These are phyloP conservation scores for Hyphopichia wangnamkhiaoensis DNA, from an alignment of 1,139 yeast genomes.

Conservation along the genomic window DNA sequence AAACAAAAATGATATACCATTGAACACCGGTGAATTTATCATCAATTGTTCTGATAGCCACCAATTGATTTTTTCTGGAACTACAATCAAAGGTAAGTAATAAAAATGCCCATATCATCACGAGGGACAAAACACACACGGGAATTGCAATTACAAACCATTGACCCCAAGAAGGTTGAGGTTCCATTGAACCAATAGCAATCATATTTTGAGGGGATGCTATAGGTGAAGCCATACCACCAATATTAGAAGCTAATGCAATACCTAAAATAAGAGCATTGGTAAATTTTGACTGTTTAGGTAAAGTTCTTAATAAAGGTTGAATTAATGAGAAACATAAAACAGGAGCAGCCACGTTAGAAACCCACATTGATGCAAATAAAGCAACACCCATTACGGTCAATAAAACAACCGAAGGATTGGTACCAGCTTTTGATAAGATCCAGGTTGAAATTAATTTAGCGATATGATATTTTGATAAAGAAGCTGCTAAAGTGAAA, in stretches of 20 bases:
- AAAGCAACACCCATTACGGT: slow-evolving; percentile 69
- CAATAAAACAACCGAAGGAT: slow-evolving; percentile 61
- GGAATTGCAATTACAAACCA: slow-evolving; percentile 74
- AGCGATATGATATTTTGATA: slow-evolving; percentile 71
- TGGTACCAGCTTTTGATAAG: slow-evolving; percentile 63
- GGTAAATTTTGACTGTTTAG: slow-evolving; percentile 61
- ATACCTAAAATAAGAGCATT: slow-evolving; percentile 69
- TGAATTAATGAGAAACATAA: slow-evolving; percentile 67
- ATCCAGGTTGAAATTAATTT: slow-evolving; percentile 67
- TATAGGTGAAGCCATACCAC: slow-evolving; percentile 82
- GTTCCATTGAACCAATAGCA: slow-evolving; percentile 66
- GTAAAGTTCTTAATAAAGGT: slow-evolving; percentile 63
- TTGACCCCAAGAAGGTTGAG: slow-evolving; percentile 75
- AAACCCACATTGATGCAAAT: slow-evolving; percentile 76
- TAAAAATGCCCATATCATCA: slow-evolving; percentile 58
- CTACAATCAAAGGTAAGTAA: slow-evolving; percentile 57
- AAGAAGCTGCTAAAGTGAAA: slow-evolving; percentile 71
- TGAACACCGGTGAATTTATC: slow-evolving; percentile 62
- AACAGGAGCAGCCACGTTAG: slow-evolving; percentile 79
- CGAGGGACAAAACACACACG: slow-evolving; percentile 53
- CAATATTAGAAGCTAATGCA: slow-evolving; percentile 70
- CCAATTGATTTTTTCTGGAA: slow-evolving; percentile 42
- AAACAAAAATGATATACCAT: slow-evolving; percentile 59
- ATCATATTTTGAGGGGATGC: slow-evolving; percentile 79
- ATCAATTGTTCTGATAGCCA: slow-evolving; percentile 57